Conservation (phyloP, 2,329 filamentous ascomycete species). For the Phoma sp. region DNA sequence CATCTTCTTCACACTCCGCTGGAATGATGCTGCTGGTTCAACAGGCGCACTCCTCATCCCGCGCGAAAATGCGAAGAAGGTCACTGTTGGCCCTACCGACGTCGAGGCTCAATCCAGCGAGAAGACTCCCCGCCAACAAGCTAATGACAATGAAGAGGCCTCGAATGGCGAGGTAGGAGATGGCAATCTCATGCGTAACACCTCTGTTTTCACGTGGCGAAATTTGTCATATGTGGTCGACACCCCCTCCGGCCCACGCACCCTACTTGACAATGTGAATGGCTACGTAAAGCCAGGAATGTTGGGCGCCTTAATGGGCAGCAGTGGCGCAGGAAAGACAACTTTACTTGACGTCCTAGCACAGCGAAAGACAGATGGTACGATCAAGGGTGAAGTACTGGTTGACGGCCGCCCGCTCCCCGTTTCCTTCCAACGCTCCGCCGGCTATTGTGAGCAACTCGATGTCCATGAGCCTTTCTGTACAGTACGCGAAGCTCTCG, state of each 20-base stretch:
- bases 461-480: slow-evolving; percentile 38
- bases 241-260: slow-evolving; percentile 44
- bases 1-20: slow-evolving; percentile 62
- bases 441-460: slow-evolving; percentile 44
- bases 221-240: slow-evolving; percentile 64
- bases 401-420: slow-evolving; percentile 38
- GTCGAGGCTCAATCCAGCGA: slow-evolving; percentile 55
- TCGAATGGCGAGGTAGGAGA: slow-evolving; percentile 31
- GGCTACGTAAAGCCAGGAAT: slow-evolving; percentile 61
- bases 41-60: slow-evolving; percentile 65
- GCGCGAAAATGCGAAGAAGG: slow-evolving; percentile 46
- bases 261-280: slow-evolving; percentile 58
- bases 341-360: slow-evolving; percentile 43
- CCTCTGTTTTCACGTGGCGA: slow-evolving; percentile 71
- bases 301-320: slow-evolving; percentile 48
- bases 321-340: slow-evolving; percentile 43
- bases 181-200: slow-evolving; percentile 63
- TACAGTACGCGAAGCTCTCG: slow-evolving; percentile 39
- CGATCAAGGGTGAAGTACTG: slow-evolving; percentile 34
- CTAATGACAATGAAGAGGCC: neutral
- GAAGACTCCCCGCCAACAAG: slow-evolving; percentile 17
- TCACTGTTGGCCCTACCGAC: slow-evolving; percentile 47
- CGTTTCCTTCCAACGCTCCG: slow-evolving; percentile 39
- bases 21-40: slow-evolving; percentile 60
- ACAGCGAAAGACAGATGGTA: slow-evolving; percentile 36